Percentiles rank a stretch among this genome's conserved stretches.
Conservation (phyloP, 352 stramenopile genomes). For the Globisporangium yorkense region DNA sequence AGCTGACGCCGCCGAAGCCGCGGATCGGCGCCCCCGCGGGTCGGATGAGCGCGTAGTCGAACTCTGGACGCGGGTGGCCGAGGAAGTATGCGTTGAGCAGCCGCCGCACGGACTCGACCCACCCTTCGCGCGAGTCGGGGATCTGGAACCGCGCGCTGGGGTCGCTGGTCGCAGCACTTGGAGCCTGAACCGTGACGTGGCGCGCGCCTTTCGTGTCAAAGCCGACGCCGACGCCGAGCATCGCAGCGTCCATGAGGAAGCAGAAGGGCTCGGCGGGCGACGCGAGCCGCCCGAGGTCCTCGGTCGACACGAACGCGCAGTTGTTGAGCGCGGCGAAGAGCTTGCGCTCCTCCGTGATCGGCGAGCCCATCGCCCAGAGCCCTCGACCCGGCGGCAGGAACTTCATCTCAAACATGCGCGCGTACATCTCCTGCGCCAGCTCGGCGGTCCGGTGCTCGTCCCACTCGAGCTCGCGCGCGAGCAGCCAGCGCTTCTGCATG, state of each 20-base stretch:
- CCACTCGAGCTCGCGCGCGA: slow-evolving; percentile 50
- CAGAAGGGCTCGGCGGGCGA: slow-evolving; percentile 84
- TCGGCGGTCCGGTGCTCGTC: slow-evolving; percentile 44
- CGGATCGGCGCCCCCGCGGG: slow-evolving; percentile 79
- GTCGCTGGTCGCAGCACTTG: slow-evolving; percentile 16
- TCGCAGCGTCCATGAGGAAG: slow-evolving; percentile 94
- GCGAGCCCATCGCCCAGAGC: slow-evolving; percentile 92
- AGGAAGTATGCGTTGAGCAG: slow-evolving; percentile 87
- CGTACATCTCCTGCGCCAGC: slow-evolving; percentile 88
- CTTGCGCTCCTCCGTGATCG: slow-evolving; percentile 80
- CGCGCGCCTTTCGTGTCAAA: slow-evolving; percentile 91
- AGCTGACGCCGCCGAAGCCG: slow-evolving; percentile 89
- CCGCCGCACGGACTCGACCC: slow-evolving; percentile 80
- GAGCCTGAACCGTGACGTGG: slow-evolving; percentile 33
- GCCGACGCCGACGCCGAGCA: slow-evolving; percentile 92
- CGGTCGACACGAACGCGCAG: slow-evolving; percentile 91
- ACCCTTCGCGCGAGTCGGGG: slow-evolving; percentile 72
- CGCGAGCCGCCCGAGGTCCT: slow-evolving; percentile 45
- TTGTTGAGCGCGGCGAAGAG: slow-evolving; percentile 92
- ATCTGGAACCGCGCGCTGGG: slow-evolving; percentile 23
- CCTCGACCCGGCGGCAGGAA: slow-evolving; percentile 90
- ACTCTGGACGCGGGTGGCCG: slow-evolving; percentile 25
- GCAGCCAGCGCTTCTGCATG: slow-evolving; percentile 89
- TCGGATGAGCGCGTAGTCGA: slow-evolving; percentile 86
- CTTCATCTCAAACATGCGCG: slow-evolving; percentile 93